Evolutionary conservation across 116 monocot species (phyloP).

Genomic region (Papilionanthe hybrid): DNA sequence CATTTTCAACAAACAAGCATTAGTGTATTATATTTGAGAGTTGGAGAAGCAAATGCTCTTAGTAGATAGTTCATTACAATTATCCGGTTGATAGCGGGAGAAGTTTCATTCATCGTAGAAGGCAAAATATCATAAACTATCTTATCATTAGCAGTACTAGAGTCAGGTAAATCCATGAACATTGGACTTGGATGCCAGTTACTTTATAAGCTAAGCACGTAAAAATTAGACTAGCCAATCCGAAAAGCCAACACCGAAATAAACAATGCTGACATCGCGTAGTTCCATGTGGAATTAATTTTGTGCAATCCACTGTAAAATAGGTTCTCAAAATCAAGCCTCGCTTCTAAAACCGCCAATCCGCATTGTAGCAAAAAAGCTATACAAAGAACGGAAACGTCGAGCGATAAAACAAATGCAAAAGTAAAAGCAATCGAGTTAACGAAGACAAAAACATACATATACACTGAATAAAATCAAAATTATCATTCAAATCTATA

Average conservation of each 20-base stretch:
- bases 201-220: background rate
- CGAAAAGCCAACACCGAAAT: background rate
- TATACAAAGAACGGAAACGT: background rate
- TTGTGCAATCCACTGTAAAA: background rate
- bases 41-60: background rate
- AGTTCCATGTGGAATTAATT: background rate
- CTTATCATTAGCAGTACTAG: background rate
- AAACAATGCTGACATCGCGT: background rate
- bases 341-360: background rate
- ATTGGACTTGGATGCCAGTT: background rate
- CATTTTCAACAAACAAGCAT: background rate
- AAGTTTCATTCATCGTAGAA: background rate
- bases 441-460: background rate
- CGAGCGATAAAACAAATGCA: background rate
- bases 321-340: background rate
- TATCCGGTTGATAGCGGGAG: background rate
- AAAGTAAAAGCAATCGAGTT: background rate
- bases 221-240: background rate
- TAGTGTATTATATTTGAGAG: background rate
- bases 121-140: background rate
- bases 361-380: background rate
- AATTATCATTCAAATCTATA: background rate
- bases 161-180: background rate
- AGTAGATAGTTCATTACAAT: background rate
- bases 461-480: background rate